Evolutionary conservation across 305 asterid genomes (phyloP).

Genomic region (Fraxinus paxiana): DNA sequence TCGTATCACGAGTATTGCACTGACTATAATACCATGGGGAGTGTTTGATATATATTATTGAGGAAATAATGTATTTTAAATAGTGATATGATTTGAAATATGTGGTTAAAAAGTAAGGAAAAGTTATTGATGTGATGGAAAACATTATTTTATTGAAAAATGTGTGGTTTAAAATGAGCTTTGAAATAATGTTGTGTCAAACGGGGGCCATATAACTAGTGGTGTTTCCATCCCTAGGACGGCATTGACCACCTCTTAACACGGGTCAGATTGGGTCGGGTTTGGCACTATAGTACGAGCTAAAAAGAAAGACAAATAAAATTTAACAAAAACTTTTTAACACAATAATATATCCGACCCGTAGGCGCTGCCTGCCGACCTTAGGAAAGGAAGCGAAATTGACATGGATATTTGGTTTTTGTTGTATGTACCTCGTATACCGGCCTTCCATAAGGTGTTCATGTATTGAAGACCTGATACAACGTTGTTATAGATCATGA

Average conservation of each 20-base stretch:
- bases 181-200: too few species aligned
- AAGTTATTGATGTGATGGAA: too few species aligned
- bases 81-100: too few species aligned
- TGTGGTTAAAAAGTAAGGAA: too few species aligned
- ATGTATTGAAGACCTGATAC: slow-evolving; percentile 46
- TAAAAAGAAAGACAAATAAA: neutral
- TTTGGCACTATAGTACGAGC: neutral
- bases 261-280: neutral
- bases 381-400: neutral
- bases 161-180: too few species aligned
- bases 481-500: slow-evolving; percentile 34
- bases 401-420: neutral
- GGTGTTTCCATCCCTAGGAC: neutral
- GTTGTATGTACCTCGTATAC: slow-evolving; percentile 36
- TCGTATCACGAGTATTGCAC: neutral
- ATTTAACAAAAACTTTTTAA: neutral
- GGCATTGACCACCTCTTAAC: neutral
- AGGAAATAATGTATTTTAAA: too few species aligned
- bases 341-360: neutral
- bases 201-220: neutral
- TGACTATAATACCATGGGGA: neutral
- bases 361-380: neutral
- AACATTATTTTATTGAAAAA: too few species aligned
- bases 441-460: slow-evolving; percentile 43
- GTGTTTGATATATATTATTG: too few species aligned